Evolutionary conservation across 805 yeast genomes (phyloP).

Genomic region (Candida lessepsii): DNA sequence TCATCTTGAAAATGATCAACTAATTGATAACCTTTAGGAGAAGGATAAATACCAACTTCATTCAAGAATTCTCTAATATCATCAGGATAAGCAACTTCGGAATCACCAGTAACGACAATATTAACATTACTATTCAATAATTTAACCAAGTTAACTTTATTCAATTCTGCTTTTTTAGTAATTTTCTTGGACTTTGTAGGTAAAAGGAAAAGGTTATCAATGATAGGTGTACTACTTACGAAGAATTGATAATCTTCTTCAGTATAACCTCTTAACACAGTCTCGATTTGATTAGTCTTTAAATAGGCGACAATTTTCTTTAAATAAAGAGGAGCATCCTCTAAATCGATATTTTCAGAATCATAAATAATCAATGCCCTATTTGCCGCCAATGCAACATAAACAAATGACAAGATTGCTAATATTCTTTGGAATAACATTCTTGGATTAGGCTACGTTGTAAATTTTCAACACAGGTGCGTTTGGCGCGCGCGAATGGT

Average conservation of each 20-base stretch:
- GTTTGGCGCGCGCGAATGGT: background rate
- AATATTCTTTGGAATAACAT: constrained; percentile 11
- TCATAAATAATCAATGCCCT: constrained; percentile 37
- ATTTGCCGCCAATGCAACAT: constrained; percentile 12
- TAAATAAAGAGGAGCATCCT: constrained; percentile 17
- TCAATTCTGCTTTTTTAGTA: constrained; percentile 27
- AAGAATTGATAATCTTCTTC: constrained; percentile 21
- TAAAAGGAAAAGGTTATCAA: constrained; percentile 24
- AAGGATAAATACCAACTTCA: constrained; percentile 80
- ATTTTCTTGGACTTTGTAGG: constrained; percentile 36
- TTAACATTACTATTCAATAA: constrained; percentile 62
- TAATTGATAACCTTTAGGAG: constrained; percentile 68
- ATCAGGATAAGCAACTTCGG: constrained; percentile 31
- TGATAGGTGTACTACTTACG: constrained; percentile 7
- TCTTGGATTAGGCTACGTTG: background rate
- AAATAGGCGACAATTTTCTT: constrained; percentile 24
- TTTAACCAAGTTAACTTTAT: constrained; percentile 47
- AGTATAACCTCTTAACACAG: constrained; percentile 18
- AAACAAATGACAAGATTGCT: constrained; percentile 12
- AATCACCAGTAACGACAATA: constrained; percentile 61
- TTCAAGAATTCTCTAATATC: constrained; percentile 60
- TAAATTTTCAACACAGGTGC: constrained; percentile 4
- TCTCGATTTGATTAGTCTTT: constrained; percentile 12
- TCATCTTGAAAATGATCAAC: constrained; percentile 60
- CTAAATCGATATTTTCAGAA: constrained; percentile 23